Conservation (phyloP, 202 grass and related monocot species). For the Saccharum hybrid region DNA sequence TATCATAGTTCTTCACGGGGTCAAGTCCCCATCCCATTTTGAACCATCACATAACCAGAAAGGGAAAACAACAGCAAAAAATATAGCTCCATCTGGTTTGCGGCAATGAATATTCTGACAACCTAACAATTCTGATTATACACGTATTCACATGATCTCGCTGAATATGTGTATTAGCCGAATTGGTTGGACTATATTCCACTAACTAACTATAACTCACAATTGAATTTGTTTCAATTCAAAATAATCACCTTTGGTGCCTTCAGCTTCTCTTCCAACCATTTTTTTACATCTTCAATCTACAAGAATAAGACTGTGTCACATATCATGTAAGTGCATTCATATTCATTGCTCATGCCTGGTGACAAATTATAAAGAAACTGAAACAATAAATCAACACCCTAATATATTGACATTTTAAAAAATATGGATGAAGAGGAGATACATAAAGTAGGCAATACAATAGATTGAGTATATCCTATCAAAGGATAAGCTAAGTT, state of each 20-base stretch:
- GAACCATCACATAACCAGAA: neutral
- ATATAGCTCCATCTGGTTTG: neutral
- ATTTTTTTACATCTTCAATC: constrained; percentile 93
- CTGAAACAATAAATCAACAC: constrained; percentile 16
- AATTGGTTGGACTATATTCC: constrained; percentile 9
- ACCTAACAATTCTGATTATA: constrained; percentile 17
- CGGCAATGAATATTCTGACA: constrained; percentile 8
- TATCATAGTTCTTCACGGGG: neutral
- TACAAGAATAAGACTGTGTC: constrained; percentile 46
- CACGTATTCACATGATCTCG: neutral
- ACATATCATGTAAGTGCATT: constrained; percentile 24
- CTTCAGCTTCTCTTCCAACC: constrained; percentile 83
- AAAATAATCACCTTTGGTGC: constrained; percentile 66
- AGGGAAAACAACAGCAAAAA: constrained; percentile 7
- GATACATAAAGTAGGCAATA: constrained; percentile 16
- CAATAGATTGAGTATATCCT: neutral
- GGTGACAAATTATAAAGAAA: neutral
- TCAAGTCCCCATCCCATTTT: neutral
- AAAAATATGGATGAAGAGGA: neutral
- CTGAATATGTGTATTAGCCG: constrained; percentile 21
- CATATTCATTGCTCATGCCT: neutral
- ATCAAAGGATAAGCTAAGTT: constrained; percentile 22
- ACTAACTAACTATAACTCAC: constrained; percentile 34
- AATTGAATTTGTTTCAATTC: constrained; percentile 21
- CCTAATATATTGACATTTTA: constrained; percentile 20